Conservation (phyloP, 495 filamentous ascomycete genomes). For the Talaromyces ruber region DNA sequence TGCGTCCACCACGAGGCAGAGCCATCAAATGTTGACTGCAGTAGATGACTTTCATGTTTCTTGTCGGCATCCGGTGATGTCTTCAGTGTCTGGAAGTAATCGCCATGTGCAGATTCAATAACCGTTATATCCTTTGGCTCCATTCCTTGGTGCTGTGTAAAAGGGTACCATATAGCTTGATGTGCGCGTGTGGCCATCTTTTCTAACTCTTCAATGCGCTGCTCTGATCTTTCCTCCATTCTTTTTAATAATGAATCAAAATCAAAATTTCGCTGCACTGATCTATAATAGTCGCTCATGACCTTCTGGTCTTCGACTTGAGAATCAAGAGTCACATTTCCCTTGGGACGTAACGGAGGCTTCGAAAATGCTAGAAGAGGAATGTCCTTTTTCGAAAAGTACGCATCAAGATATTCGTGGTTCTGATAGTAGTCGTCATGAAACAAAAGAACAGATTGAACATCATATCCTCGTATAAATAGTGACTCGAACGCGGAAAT, state of each 20-base stretch:
- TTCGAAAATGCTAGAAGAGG: conserved; percentile 40
- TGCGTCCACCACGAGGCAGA: conserved; percentile 86
- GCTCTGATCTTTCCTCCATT: conserved; percentile 37
- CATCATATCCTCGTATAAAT: conserved; percentile 62
- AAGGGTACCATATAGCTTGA: conserved; percentile 68
- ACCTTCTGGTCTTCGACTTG: conserved; percentile 38
- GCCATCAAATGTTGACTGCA: conserved; percentile 62
- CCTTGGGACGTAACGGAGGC: conserved; percentile 37
- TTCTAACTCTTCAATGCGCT: conserved; percentile 45
- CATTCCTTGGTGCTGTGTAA: conserved; percentile 65
- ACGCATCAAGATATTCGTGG: conserved; percentile 51
- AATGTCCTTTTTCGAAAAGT: conserved; percentile 52
- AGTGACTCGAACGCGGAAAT: conserved; percentile 71
- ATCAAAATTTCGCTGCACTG: conserved; percentile 24
- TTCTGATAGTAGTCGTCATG: conserved; percentile 54
- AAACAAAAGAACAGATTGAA: conserved; percentile 58
- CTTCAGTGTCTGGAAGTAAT: conserved; percentile 58
- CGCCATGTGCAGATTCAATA: conserved; percentile 69
- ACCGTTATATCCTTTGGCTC: conserved; percentile 48
- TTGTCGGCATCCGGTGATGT: conserved; percentile 5
- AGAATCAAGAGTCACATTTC: conserved; percentile 15
- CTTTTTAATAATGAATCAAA: conserved; percentile 31
- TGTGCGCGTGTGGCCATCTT: conserved; percentile 49
- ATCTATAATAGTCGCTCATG: conserved; percentile 52
- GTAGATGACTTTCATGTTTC: conserved; percentile 15